These are phyloP conservation scores for Saccharata proteae DNA, from an alignment of 2,329 filamentous ascomycete genomes.

Conservation along the genomic window DNA sequence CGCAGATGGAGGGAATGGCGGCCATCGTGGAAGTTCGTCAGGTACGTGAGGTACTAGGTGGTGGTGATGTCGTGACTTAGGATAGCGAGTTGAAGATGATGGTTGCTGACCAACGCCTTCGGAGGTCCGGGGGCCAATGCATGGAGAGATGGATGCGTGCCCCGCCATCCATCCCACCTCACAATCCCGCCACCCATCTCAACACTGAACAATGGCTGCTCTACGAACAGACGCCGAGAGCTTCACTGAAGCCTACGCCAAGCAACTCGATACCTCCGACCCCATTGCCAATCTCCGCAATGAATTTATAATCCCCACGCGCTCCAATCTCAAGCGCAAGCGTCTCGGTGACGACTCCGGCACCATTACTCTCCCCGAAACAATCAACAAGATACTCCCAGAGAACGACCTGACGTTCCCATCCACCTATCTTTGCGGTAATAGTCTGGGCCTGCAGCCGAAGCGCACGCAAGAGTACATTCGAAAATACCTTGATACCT, in stretches of 20 bases:
- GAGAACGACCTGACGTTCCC: conserved; percentile 20
- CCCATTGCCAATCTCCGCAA: conserved; percentile 36
- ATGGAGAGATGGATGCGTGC: too few relatives aligned
- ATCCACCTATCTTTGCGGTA: conserved; percentile 75
- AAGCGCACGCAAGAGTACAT: conserved; percentile 53
- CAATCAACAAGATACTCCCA: conserved; percentile 4
- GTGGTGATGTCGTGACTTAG: background rate
- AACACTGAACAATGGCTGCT: background rate
- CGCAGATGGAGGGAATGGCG: conserved; percentile 18
- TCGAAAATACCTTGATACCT: conserved; percentile 64
- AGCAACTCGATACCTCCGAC: conserved; percentile 25
- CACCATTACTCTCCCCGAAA: conserved; percentile 1
- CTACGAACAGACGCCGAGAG: too few relatives aligned
- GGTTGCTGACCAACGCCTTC: too few relatives aligned
- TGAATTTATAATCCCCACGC: conserved; percentile 69
- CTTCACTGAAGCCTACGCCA: conserved; percentile 20
- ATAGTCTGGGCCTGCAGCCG: conserved; percentile 79
- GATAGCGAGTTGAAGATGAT: too few relatives aligned
- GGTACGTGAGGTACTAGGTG: background rate
- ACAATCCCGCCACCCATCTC: too few relatives aligned
- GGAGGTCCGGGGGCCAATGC: too few relatives aligned
- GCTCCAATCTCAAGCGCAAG: conserved; percentile 54
- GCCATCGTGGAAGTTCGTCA: conserved; percentile 10
- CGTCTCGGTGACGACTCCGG: conserved; percentile 20
- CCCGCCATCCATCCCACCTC: too few relatives aligned